A percentile compares a stretch with the other conserved stretches of the same genome.
Evolutionary conservation across 1,139 yeast species (phyloP).

Genomic region (Candida sp.): DNA sequence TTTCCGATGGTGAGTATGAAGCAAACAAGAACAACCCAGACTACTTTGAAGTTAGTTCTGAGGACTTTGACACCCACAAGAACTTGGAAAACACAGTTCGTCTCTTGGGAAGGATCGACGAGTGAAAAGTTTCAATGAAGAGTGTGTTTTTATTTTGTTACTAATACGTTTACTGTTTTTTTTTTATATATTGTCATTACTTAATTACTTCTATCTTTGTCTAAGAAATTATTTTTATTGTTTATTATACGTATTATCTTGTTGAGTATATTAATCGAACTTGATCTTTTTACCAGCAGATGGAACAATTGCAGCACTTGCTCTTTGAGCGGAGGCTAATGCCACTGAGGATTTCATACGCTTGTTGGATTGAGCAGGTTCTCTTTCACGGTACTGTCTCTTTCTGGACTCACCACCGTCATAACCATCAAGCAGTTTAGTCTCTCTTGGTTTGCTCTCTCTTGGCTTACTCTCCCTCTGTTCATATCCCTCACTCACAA

Average conservation of each 20-base stretch:
- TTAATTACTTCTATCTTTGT: background rate
- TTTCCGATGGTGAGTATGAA: slow-evolving; percentile 51
- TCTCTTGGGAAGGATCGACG: slow-evolving; percentile 4
- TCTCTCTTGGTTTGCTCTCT: slow-evolving; percentile 6
- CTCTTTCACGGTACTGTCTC: slow-evolving; percentile 18
- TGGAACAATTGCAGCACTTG: slow-evolving; percentile 86
- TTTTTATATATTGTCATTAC: background rate
- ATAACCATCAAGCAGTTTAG: background rate
- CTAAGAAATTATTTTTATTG: background rate
- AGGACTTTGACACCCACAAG: slow-evolving; percentile 35
- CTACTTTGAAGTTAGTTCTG: slow-evolving; percentile 49
- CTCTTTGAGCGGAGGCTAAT: slow-evolving; percentile 88
- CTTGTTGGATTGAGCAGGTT: slow-evolving; percentile 21
- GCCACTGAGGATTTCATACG: slow-evolving; percentile 86
- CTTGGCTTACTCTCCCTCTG: slow-evolving; percentile 18
- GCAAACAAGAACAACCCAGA: slow-evolving; percentile 50
- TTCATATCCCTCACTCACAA: slow-evolving; percentile 6
- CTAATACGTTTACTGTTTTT: slow-evolving; percentile 1
- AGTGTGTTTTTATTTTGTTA: background rate
- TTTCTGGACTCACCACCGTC: slow-evolving; percentile 23
- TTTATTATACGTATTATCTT: background rate
- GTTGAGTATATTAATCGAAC: slow-evolving; percentile 43
- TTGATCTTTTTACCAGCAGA: slow-evolving; percentile 89
- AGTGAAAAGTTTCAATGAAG: background rate
- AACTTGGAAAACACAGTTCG: slow-evolving; percentile 12